These are phyloP conservation scores for Cladophialophora bantiana DNA, from an alignment of 2,329 filamentous ascomycete species.

Conservation along the genomic window DNA sequence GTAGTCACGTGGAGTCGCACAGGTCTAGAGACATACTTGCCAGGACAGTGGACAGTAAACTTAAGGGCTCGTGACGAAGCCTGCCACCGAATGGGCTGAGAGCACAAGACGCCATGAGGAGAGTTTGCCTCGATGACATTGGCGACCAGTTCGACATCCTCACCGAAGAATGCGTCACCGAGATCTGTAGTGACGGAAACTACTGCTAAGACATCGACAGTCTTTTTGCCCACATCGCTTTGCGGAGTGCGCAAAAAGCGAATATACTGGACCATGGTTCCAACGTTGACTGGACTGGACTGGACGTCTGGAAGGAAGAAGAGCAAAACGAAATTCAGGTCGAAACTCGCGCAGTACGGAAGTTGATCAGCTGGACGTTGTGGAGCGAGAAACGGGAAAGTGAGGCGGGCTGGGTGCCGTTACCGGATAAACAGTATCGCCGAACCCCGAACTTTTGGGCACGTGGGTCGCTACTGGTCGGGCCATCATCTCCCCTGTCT, in stretches of 20 bases:
- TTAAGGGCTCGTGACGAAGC: slow-evolving; percentile 54
- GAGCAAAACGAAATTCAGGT: slow-evolving; percentile 8
- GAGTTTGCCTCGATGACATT: slow-evolving; percentile 35
- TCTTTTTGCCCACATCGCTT: slow-evolving; percentile 51
- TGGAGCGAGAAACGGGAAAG: slow-evolving; percentile 16
- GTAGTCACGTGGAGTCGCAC: slow-evolving; percentile 39
- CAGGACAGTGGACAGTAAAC: slow-evolving; percentile 48
- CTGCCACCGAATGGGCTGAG: slow-evolving; percentile 54
- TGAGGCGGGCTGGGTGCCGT: slow-evolving; percentile 13
- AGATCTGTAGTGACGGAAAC: slow-evolving; percentile 74
- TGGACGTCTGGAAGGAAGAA: neutral
- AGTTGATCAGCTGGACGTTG: slow-evolving; percentile 20
- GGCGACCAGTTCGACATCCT: slow-evolving; percentile 50
- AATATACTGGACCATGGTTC: slow-evolving; percentile 65
- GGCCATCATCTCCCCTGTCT: slow-evolving; percentile 1
- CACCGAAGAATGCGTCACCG: slow-evolving; percentile 68
- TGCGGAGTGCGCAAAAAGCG: slow-evolving; percentile 71
- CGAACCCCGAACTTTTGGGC: neutral
- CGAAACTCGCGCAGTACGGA: slow-evolving; percentile 4
- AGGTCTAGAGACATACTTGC: slow-evolving; percentile 35
- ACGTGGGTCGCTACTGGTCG: neutral
- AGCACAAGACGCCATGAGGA: slow-evolving; percentile 48
- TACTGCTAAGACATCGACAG: slow-evolving; percentile 57
- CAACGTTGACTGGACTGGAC: neutral
- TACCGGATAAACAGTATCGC: slow-evolving; percentile 13